Conservation (phyloP, 495 filamentous ascomycete species). For the Neurospora africana region DNA sequence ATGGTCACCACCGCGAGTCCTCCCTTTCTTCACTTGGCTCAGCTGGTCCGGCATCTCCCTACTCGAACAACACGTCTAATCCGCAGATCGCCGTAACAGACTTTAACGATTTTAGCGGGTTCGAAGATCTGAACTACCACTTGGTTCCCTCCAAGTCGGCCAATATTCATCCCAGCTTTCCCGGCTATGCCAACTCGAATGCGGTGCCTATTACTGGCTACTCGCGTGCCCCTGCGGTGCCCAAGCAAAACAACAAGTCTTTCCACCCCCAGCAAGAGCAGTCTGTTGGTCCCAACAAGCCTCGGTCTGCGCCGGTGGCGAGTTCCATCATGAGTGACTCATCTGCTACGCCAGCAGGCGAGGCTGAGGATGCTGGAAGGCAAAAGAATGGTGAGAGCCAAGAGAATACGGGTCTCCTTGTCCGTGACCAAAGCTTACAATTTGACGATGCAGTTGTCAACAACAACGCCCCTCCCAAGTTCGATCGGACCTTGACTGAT, state of each 20-base stretch:
- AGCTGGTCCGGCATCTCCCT: slow-evolving; percentile 43
- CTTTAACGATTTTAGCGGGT: slow-evolving; percentile 25
- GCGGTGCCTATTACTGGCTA: slow-evolving; percentile 14
- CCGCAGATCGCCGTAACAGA: slow-evolving; percentile 43
- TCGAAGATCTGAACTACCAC: slow-evolving; percentile 32
- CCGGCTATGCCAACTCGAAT: slow-evolving; percentile 13
- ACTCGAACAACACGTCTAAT: slow-evolving; percentile 38
- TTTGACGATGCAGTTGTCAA: slow-evolving; percentile 35
- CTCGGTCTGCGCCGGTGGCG: slow-evolving; percentile 38
- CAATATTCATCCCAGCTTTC: slow-evolving; percentile 25
- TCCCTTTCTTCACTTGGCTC: slow-evolving; percentile 48
- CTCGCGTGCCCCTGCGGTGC: slow-evolving; percentile 18
- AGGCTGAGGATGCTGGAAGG: slow-evolving; percentile 37
- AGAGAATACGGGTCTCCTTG: slow-evolving; percentile 40
- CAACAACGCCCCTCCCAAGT: slow-evolving; percentile 51
- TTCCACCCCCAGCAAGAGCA: slow-evolving; percentile 26
- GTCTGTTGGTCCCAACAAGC: slow-evolving; percentile 20
- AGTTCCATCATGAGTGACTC: slow-evolving; percentile 43
- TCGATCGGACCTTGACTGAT: slow-evolving; percentile 79
- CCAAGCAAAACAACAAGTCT: slow-evolving; percentile 27
- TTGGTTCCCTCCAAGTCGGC: slow-evolving; percentile 24
- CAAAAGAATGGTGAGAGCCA: slow-evolving; percentile 37
- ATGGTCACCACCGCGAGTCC: slow-evolving; percentile 44
- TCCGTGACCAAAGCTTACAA: slow-evolving; percentile 30
- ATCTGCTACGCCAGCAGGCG: slow-evolving; percentile 42